phyloP scores from a whole-genome alignment of 2,329 filamentous ascomycete species.

The Ophiostoma tasmaniense region DNA sequence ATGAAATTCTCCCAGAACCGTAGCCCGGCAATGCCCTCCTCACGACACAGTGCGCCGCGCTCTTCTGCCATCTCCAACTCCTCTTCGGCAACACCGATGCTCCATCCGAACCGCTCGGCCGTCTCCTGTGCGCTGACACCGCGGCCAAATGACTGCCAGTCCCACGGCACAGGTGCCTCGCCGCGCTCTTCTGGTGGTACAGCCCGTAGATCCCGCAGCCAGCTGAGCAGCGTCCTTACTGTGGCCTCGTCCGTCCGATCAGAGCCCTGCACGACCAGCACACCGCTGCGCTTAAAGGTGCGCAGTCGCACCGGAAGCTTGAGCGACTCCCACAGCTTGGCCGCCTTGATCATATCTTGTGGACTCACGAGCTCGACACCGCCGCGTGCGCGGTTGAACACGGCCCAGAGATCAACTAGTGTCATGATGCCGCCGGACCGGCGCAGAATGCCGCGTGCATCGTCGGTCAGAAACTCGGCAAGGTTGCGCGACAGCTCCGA shows the following conservation, averaged over 20 bases:
- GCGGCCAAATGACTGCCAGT: constrained; percentile 68
- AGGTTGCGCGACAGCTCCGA: constrained; percentile 78
- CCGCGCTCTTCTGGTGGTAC: constrained; percentile 40
- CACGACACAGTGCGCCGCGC: constrained; percentile 74
- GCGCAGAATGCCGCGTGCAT: constrained; percentile 66
- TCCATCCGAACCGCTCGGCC: constrained; percentile 91
- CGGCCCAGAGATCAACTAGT: constrained; percentile 83
- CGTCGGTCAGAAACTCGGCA: constrained; percentile 83
- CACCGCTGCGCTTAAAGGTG: constrained; percentile 74
- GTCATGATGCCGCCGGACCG: constrained; percentile 81
- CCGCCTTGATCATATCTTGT: constrained; percentile 83
- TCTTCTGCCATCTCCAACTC: constrained; percentile 98
- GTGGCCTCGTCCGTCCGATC: constrained; percentile 90
- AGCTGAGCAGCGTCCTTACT: constrained; percentile 63
- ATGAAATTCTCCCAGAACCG: constrained; percentile 81
- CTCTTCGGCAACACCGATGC: constrained; percentile 88
- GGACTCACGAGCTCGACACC: constrained; percentile 93
- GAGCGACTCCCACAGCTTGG: constrained; percentile 77
- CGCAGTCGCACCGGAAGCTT: constrained; percentile 78
- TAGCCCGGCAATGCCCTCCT: constrained; percentile 83
- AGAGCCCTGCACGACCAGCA: constrained; percentile 84
- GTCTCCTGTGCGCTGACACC: constrained; percentile 85
- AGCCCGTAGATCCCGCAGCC: constrained; percentile 66
- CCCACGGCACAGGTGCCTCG: constrained; percentile 52
- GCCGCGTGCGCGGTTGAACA: constrained; percentile 87